A percentile compares a stretch with the other conserved stretches of the same genome.
Evolutionary conservation across 1,284 basidiomycete species (phyloP).

Genomic region (Ceratobasidium theobromae): DNA sequence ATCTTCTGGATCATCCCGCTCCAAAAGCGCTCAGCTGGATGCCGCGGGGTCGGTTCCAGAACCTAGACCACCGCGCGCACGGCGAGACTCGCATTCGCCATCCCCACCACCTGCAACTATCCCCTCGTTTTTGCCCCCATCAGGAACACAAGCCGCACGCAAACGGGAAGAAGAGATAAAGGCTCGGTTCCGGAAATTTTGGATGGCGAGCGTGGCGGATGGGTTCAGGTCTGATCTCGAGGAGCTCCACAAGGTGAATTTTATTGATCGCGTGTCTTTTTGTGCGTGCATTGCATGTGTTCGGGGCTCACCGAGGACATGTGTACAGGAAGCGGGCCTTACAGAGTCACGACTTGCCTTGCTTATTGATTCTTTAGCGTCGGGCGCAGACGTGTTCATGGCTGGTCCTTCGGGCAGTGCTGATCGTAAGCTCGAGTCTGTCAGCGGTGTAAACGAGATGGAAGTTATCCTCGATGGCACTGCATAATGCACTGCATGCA

Average conservation of each 20-base stretch:
- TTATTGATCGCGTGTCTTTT: slow-evolving; percentile 44
- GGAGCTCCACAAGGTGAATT: slow-evolving; percentile 66
- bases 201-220: slow-evolving; percentile 77
- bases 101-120: slow-evolving; percentile 55
- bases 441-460: slow-evolving; percentile 52
- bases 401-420: slow-evolving; percentile 43
- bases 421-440: slow-evolving; percentile 35
- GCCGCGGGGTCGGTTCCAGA: slow-evolving; percentile 31
- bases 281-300: too few relatives aligned
- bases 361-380: slow-evolving; percentile 74
- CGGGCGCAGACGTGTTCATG: slow-evolving; percentile 69
- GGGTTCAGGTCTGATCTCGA: slow-evolving; percentile 76
- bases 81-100: slow-evolving; percentile 49
- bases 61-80: slow-evolving; percentile 21
- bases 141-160: slow-evolving; percentile 41
- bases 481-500: neutral
- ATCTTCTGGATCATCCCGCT: slow-evolving; percentile 38
- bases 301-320: neutral
- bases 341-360: slow-evolving; percentile 62
- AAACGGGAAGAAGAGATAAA: slow-evolving; percentile 55
- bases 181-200: slow-evolving; percentile 70
- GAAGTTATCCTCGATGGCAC: slow-evolving; percentile 48
- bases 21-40: slow-evolving; percentile 38
- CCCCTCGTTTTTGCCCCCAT: slow-evolving; percentile 53
- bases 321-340: slow-evolving; percentile 65